Base-by-base conservation (phyloP, 2,329 filamentous ascomycete species). In the Trichoderma arundinaceum region DNA sequence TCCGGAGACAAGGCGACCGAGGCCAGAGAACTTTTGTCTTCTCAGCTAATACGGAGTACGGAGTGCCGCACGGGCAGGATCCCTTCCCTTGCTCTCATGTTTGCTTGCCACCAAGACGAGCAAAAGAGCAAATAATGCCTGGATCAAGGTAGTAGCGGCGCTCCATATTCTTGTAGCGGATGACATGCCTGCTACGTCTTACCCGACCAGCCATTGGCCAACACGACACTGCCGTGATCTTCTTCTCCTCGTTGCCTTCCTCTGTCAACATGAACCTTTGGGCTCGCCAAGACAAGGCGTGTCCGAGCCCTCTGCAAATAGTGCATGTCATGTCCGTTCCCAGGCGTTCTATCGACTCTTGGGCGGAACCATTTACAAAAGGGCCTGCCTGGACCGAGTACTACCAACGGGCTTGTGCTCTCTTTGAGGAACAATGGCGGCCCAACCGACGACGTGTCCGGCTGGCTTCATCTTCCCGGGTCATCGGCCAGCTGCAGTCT, bases 351-450 rank as follows among this genome's bases (percentile, higher is more conserved):
- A 19, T 41, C 41, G 44, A 38, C 46, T 39, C n/a, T 41, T 7
- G n/a, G 38, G 59, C 59, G 13, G 38, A 60, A 33, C 28, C 22
- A 15, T 32, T 44, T 43, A 53, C 59, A 62, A 62, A 62, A 44
- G 59, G 38, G 35, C 48, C 48, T 62, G n/a, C 13, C 3, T 41
- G 48, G 32, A 15, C 44, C 12, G 9, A 46, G 56, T 32, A 9
- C 22, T 32, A 46, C 13, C 35, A 39, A 51, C 38, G 35, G 48
- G 48, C 22, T 4, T 19, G 19, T 53, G 41, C 38, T 19, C 39
- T 62, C 33, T 17, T 33, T 19, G 28, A 41, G 17, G 53, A 32
- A 28, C 5, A 32, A 28, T 19, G 35, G 44, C 35, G 8, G 52
- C 17, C 19, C 35, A 48, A 35, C 28, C 10, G 17, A 57, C 19